Evolutionary conservation across 2,329 filamentous ascomycete species (phyloP), one percentile per base, ranked within the genome.

Genomic region (Bipolaris victoriae): DNA sequence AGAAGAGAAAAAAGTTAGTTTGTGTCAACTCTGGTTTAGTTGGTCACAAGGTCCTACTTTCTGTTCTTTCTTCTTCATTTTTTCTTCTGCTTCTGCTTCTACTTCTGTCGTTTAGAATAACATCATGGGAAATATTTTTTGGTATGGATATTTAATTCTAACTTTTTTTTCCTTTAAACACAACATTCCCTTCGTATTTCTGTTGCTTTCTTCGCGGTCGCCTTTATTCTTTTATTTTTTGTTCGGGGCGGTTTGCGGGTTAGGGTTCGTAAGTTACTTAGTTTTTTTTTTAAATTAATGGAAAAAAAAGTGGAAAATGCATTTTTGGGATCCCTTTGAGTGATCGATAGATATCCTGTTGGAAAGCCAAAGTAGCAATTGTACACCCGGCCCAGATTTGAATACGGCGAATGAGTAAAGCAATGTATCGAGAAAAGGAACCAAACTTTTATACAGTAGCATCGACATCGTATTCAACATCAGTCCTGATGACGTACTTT

Each of bases 401-500:
- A 10, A 24, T 15, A 15, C 9, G 15, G 7, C 3, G 3, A 41
- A 15, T 7, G 6, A 10, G 39, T 13, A 7, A 4, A 43, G 5
- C 13, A n/a, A 26, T 15, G 22, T 24, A 43, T 22, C 20, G 7
- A 13, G 6, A 7, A 24, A 18, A 1, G n/a, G 13, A 26, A 43
- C 22, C 24, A 41, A 7, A 16, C 43, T 35, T 43, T 51, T 40
- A 51, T 3, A 13, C 11, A 11, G 31, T 58, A 26, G 16, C 29
- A 29, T 55, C 47, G 16, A 90, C 77, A 71, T 90, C 88, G 62
- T 90, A 91, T 71, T 89, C 84, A 3, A 91, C 84, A 70, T 91
- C 88, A 0, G 88, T 90, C 54, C 88, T 75, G 43, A 90, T 90
- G 1, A 91, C 86, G 68, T 90, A 91, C 71, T 84, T 84, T 0